Conservation (phyloP, 108 stramenopile species). For the Nannochloropsis oceanica region DNA sequence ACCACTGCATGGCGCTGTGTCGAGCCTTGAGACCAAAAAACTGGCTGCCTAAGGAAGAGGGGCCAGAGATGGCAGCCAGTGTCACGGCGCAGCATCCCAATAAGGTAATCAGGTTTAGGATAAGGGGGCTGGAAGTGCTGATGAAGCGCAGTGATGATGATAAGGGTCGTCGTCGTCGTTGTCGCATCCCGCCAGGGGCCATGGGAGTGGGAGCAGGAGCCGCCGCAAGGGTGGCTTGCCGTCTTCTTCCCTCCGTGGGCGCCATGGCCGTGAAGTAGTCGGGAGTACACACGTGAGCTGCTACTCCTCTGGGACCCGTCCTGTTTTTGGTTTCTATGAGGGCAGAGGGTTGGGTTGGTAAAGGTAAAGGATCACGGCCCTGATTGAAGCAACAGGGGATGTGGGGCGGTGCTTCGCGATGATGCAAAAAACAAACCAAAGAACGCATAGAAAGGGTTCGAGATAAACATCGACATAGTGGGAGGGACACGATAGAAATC, state of each 20-base stretch:
- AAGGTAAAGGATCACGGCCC: too few species aligned
- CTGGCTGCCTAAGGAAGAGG: neutral
- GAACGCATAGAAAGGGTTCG: too few species aligned
- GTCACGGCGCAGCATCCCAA: neutral
- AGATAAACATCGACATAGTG: too few species aligned
- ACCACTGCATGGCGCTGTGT: too few species aligned
- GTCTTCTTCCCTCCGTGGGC: neutral
- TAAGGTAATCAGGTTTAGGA: neutral
- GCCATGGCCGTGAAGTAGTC: neutral
- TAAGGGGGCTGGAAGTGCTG: neutral
- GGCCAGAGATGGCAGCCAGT: neutral
- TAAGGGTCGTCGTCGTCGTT: neutral
- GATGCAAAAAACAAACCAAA: too few species aligned
- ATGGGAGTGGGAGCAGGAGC: neutral
- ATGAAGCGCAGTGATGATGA: neutral
- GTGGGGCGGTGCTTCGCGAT: too few species aligned
- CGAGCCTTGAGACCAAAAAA: neutral
- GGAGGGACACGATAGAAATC: too few species aligned
- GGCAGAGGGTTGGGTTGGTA: too few species aligned
- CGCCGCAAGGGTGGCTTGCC: neutral
- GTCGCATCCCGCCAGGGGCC: neutral
- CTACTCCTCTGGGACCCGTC: neutral
- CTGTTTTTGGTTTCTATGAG: too few species aligned
- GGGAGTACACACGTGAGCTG: neutral
- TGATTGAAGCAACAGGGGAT: too few species aligned